phyloP scores from a whole-genome alignment of 768 basidiomycete genomes.

The Mycena maculata region DNA sequence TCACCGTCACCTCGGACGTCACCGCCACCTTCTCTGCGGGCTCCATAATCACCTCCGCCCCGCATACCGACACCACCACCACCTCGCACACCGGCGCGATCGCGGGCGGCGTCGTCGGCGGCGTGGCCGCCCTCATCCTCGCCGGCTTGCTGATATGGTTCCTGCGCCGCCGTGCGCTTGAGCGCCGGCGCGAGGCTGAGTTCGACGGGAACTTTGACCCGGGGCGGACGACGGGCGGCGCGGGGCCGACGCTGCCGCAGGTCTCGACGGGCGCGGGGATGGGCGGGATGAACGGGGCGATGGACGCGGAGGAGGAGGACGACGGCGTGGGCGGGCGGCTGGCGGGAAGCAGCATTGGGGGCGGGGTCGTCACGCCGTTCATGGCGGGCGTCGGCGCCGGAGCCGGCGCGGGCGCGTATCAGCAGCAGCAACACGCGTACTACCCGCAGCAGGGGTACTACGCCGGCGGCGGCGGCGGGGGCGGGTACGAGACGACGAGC shows the following conservation, averaged over 20 bases:
- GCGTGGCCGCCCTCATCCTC: slow-evolving; percentile 44
- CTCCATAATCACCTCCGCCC: slow-evolving; percentile 29
- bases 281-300: not conserved
- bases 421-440: slow-evolving; percentile 7
- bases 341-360: slow-evolving; percentile 42
- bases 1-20: slow-evolving; percentile 40
- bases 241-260: slow-evolving; percentile 30
- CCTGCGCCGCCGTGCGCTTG: slow-evolving; percentile 42
- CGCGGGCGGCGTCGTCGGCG: slow-evolving; percentile 65
- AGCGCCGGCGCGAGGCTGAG: slow-evolving; percentile 33
- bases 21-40: slow-evolving; percentile 45
- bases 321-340: slow-evolving; percentile 52
- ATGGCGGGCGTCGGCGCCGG: slow-evolving; percentile 18
- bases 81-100: slow-evolving; percentile 54
- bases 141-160: slow-evolving; percentile 41
- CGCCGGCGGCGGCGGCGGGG: not conserved
- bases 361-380: slow-evolving; percentile 51
- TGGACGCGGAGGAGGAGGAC: slow-evolving; percentile 37
- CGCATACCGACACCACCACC: not conserved
- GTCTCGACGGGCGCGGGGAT: slow-evolving; percentile 20
- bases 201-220: slow-evolving; percentile 59
- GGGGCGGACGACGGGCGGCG: slow-evolving; percentile 41
- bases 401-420: not conserved
- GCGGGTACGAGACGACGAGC: slow-evolving; percentile 10
- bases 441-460: slow-evolving; percentile 8